Percentiles rank a stretch among this genome's conserved stretches.
Evolutionary conservation across 345 rosid genomes (phyloP).

Genomic region (Garcia nutans): DNA sequence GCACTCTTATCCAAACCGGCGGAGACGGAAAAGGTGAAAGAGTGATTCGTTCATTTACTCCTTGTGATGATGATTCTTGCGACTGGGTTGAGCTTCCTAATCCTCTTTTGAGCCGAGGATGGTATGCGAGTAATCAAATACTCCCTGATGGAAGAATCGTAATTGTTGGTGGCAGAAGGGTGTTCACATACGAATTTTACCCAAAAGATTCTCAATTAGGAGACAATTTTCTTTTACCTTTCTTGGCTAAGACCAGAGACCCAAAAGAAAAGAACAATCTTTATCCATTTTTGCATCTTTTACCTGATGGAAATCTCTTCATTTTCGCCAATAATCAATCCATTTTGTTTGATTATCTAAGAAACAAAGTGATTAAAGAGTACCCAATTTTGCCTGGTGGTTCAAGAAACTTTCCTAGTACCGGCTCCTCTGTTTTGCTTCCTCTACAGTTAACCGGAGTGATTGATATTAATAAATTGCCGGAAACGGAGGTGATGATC

Average conservation of each 20-base stretch:
- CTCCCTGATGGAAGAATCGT: constrained; percentile 27
- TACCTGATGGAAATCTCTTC: constrained; percentile 76
- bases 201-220: constrained; percentile 9
- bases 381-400: constrained; percentile 62
- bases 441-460: constrained; percentile 42
- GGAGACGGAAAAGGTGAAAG: constrained; percentile 63
- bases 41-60: constrained; percentile 47
- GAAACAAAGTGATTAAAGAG: constrained; percentile 47
- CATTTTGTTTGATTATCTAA: constrained; percentile 48
- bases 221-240: constrained; percentile 21
- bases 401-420: constrained; percentile 71
- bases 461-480: constrained; percentile 20
- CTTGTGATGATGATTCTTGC: constrained; percentile 45
- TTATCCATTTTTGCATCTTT: constrained; percentile 71
- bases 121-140: constrained; percentile 26
- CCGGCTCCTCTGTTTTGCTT: constrained; percentile 82
- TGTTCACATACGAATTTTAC: constrained; percentile 25
- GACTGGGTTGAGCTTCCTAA: constrained; percentile 60
- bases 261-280: constrained; percentile 68
- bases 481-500: constrained; percentile 63
- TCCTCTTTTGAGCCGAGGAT: constrained; percentile 19
- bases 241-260: constrained; percentile 71
- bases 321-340: constrained; percentile 74
- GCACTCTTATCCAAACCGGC: constrained; percentile 74
- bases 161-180: constrained; percentile 24